A percentile compares a stretch with the other conserved stretches of the same genome.
Conservation (phyloP, 1,284 basidiomycete species). For the Marasmius fiardii region DNA sequence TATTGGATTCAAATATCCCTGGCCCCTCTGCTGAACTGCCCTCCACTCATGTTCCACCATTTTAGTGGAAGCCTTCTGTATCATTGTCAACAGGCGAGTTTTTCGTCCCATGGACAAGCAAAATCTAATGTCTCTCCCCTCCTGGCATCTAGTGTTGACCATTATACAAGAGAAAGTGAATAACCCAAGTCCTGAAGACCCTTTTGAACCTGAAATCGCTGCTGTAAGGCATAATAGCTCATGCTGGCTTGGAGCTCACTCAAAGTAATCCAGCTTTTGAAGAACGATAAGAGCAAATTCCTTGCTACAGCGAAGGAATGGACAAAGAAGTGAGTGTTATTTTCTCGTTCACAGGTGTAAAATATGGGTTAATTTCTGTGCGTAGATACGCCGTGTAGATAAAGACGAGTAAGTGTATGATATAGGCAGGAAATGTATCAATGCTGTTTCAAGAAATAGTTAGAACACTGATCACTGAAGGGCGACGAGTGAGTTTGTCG, state of each 20-base stretch:
- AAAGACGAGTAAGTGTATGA: neutral
- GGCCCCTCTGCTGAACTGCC: too few species aligned
- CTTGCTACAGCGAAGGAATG: constrained; percentile 71
- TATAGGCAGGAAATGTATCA: neutral
- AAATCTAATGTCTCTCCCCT: neutral
- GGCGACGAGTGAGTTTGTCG: too few species aligned
- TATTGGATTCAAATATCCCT: constrained; percentile 26
- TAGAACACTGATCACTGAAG: too few species aligned
- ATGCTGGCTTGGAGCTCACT: constrained; percentile 6
- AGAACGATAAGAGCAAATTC: constrained; percentile 72
- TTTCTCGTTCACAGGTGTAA: neutral
- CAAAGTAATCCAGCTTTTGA: constrained; percentile 50
- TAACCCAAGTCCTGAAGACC: constrained; percentile 87
- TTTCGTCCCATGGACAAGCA: neutral
- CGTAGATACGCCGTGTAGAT: constrained; percentile 8
- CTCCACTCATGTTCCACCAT: constrained; percentile 3
- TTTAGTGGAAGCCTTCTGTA: constrained; percentile 87
- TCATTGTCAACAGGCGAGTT: constrained; percentile 67
- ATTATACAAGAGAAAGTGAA: constrained; percentile 85
- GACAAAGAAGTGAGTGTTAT: constrained; percentile 67
- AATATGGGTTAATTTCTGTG: neutral
- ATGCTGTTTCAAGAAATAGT: too few species aligned
- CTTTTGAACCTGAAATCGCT: constrained; percentile 83
- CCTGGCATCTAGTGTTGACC: constrained; percentile 57
- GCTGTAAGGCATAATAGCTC: constrained; percentile 43